Conservation (phyloP, 306 rosid species). For the Calophaca sinica region DNA sequence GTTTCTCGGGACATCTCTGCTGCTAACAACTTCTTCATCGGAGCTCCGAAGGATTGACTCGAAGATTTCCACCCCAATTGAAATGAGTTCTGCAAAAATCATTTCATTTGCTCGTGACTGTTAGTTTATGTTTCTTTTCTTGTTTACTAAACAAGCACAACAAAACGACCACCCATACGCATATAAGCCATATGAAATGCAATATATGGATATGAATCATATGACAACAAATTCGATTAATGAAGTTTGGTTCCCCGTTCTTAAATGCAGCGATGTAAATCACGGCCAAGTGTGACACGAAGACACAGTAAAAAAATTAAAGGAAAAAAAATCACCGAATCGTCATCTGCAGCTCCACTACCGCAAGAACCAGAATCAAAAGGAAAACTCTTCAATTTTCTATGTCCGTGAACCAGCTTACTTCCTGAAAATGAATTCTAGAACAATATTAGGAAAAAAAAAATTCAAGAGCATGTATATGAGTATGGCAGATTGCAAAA, state of each 20-base stretch:
- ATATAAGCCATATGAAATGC: slow-evolving; percentile 18
- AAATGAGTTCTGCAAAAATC: slow-evolving; percentile 54
- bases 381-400: slow-evolving; percentile 48
- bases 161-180: neutral
- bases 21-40: slow-evolving; percentile 69
- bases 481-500: neutral
- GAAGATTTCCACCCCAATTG: slow-evolving; percentile 59
- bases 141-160: neutral
- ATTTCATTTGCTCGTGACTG: neutral
- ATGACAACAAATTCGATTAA: slow-evolving; percentile 7
- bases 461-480: too few species aligned
- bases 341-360: slow-evolving; percentile 51
- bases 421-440: slow-evolving; percentile 59
- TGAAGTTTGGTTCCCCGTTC: neutral
- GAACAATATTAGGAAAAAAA: slow-evolving; percentile 42
- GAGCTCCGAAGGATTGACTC: slow-evolving; percentile 57
- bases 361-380: slow-evolving; percentile 62
- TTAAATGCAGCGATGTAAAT: neutral
- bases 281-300: neutral
- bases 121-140: slow-evolving; percentile 15
- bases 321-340: slow-evolving; percentile 47
- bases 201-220: neutral
- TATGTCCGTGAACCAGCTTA: slow-evolving; percentile 54
- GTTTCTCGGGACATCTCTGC: slow-evolving; percentile 68
- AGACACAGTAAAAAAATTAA: neutral